Base-by-base conservation (phyloP, 257 asterid species). In the Lithospermum erythrorhizon region DNA sequence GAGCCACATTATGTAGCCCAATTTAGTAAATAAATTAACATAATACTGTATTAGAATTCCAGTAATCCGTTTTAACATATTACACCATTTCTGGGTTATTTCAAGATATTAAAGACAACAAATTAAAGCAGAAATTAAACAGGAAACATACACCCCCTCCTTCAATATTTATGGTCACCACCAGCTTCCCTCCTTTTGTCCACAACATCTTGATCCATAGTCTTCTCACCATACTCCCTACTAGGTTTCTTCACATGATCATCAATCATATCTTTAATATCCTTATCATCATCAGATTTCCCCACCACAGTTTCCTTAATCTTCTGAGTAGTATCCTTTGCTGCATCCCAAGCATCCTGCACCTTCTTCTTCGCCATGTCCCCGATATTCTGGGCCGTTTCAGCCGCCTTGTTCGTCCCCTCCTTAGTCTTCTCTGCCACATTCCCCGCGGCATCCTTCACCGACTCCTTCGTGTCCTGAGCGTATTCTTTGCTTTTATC, bases 221-320 rank as follows among this genome's bases (percentile, higher is more conserved):
- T 56, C 60, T 56, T 56, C 60, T 67, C 78, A 8, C 45, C 41
- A 13, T 11, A 41, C 47, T 81, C 81, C n/a, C 54, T 53, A 16
- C 73, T 74, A 37, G 73, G 65, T 63, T 74, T 77, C 48, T 49
- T 70, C 5, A 68, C 85, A 37, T 70, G 90, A 55, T 82, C 90
- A 65, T 83, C 84, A 0, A 79, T 32, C 11, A n/a, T 77, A 49
- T 77, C 89, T 3, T 83, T 83, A 24, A 72, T 24, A 0, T 80
- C 83, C 15, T 55, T 73, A 0, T 58, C 70, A 2, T 73, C 85
- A 0, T 76, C 83, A 0, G 78, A 37, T 0, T 76, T 79, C 14
- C 97, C 95, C 8, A 79, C 90, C 72, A 89, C 85, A 1, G 82
- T 84, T 21, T 77, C 87, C 75, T 76, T 84, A 0, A 84, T 73